phyloP scores from a whole-genome alignment of 2,329 filamentous ascomycete genomes.

The Nannizziopsis arthrosporioides region DNA sequence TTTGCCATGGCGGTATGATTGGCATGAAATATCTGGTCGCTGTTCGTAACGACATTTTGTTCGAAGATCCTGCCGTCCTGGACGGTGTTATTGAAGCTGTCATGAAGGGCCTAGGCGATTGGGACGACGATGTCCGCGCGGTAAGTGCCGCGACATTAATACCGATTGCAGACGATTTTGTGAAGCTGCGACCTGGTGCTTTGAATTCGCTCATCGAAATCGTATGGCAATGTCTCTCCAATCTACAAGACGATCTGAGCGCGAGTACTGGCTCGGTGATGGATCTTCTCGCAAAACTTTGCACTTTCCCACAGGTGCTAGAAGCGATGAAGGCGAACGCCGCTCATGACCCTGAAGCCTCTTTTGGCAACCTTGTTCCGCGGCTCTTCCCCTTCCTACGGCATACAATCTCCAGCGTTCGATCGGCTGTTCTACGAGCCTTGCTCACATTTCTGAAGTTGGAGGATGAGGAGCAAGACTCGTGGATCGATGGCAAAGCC shows the following conservation, averaged over 20 bases:
- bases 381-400: constrained; percentile 90
- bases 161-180: constrained; percentile 90
- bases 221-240: constrained; percentile 93
- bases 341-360: constrained; percentile 67
- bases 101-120: constrained; percentile 85
- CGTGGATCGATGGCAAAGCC: constrained; percentile 85
- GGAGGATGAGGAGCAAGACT: constrained; percentile 63
- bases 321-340: constrained; percentile 90
- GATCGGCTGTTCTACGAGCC: constrained; percentile 83
- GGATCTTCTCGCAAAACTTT: constrained; percentile 92
- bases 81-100: constrained; percentile 86
- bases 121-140: constrained; percentile 88
- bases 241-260: constrained; percentile 91
- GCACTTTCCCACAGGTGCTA: constrained; percentile 83
- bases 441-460: constrained; percentile 86
- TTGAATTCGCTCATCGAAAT: constrained; percentile 79
- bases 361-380: constrained; percentile 84
- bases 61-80: constrained; percentile 73
- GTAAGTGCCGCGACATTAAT: constrained; percentile 96
- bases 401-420: constrained; percentile 92
- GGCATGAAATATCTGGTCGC: constrained; percentile 90
- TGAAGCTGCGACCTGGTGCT: constrained; percentile 65
- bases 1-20: constrained; percentile 97
- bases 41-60: constrained; percentile 79
- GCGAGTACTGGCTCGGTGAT: constrained; percentile 97